These are phyloP conservation scores for Colletotrichum sublineola DNA, from an alignment of 2,329 filamentous ascomycete genomes.

Conservation along the genomic window DNA sequence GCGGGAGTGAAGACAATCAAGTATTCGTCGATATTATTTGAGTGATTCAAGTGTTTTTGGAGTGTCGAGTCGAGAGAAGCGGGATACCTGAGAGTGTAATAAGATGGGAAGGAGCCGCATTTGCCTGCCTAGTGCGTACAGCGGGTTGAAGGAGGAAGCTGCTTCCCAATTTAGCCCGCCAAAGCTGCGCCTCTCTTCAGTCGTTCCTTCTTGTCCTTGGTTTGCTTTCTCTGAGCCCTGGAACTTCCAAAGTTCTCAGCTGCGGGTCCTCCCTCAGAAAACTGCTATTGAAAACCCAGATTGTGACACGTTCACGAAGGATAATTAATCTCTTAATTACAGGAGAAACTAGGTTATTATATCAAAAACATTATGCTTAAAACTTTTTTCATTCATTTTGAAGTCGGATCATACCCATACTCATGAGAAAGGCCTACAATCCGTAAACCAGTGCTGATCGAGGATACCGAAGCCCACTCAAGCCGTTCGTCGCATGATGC, in stretches of 20 bases:
- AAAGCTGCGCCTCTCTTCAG: background rate
- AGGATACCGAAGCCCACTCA: background rate
- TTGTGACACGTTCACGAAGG: background rate
- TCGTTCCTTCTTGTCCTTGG: background rate
- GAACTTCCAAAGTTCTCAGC: background rate
- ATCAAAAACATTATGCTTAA: too few relatives aligned
- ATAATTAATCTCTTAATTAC: background rate
- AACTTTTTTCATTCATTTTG: too few relatives aligned
- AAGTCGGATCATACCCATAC: too few relatives aligned
- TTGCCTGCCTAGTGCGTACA: background rate
- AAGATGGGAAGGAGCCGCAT: background rate
- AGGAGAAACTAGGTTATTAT: background rate
- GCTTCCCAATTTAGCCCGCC: background rate
- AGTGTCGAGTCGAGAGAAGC: background rate
- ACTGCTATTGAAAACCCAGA: background rate
- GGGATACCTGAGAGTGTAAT: background rate
- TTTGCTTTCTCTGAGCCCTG: accelerated
- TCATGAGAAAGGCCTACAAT: too few relatives aligned
- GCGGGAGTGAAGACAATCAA: background rate
- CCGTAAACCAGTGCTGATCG: accelerated
- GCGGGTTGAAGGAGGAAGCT: background rate
- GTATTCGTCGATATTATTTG: too few relatives aligned
- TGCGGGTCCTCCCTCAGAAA: too few relatives aligned
- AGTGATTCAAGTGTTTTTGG: background rate
- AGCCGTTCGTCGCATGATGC: background rate